phyloP scores from a whole-genome alignment of 495 filamentous ascomycete genomes.

The Usnea hakonensis region DNA sequence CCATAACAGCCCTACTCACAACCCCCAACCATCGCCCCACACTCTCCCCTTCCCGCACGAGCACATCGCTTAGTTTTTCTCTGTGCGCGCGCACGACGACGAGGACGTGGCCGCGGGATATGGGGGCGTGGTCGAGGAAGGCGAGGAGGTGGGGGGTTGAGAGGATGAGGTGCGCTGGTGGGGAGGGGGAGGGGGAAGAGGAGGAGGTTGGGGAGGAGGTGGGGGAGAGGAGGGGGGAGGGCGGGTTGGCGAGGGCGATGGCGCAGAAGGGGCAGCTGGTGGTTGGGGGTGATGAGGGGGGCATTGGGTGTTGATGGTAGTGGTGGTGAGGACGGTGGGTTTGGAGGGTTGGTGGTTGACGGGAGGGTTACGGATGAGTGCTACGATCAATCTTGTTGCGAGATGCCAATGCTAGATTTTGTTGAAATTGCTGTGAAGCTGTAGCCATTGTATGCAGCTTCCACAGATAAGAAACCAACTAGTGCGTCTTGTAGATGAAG shows the following conservation, averaged over 20 bases:
- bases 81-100: conserved; percentile 64
- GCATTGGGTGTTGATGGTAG: not conserved
- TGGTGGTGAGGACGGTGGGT: not conserved
- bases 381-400: too few species aligned
- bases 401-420: too few species aligned
- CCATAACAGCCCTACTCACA: conserved; percentile 60
- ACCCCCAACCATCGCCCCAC: conserved; percentile 66
- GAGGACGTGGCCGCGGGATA: conserved; percentile 70
- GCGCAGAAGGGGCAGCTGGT: conserved; percentile 58
- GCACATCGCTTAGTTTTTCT: conserved; percentile 61
- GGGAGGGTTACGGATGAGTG: not conserved
- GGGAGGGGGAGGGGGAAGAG: conserved; percentile 24
- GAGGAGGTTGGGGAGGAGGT: conserved; percentile 23
- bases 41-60: conserved; percentile 46
- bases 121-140: conserved; percentile 86
- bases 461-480: too few species aligned
- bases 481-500: too few species aligned
- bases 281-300: conserved; percentile 24
- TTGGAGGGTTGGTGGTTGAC: not conserved
- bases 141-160: conserved; percentile 66
- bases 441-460: too few species aligned
- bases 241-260: conserved; percentile 42
- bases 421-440: too few species aligned
- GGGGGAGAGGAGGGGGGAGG: conserved; percentile 13
- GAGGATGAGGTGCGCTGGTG: conserved; percentile 59